phyloP scores from a whole-genome alignment of 768 basidiomycete species.

The Pisolithus sp. region DNA sequence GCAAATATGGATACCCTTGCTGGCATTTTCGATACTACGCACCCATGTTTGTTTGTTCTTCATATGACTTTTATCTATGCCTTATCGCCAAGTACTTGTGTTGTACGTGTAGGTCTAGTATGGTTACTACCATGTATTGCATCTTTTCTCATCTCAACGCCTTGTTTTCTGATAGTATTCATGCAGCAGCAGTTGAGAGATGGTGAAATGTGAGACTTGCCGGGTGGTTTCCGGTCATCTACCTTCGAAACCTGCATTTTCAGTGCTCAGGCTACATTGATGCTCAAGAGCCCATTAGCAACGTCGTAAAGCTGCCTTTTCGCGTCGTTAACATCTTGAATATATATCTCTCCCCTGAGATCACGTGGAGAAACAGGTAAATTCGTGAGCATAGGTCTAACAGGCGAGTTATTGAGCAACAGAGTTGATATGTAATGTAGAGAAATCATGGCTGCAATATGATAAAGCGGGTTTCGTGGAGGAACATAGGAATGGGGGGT shows the following conservation, averaged over 20 bases:
- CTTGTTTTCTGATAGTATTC: background rate
- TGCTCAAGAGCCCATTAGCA: no score
- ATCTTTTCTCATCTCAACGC: no score
- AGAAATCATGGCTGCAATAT: background rate
- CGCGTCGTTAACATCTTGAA: background rate
- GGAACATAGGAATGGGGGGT: background rate
- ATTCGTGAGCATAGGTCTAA: background rate
- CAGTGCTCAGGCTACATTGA: no score
- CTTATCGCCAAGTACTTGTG: constrained; percentile 1
- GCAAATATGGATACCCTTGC: constrained; percentile 1
- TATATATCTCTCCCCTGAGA: background rate
- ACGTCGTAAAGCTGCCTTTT: no score
- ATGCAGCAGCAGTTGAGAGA: background rate
- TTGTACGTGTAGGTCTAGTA: constrained; percentile 19
- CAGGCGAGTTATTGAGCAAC: background rate
- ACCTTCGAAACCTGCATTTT: no score
- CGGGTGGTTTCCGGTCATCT: no score
- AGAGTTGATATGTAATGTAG: background rate
- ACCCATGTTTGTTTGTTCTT: constrained; percentile 7
- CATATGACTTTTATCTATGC: constrained; percentile 15
- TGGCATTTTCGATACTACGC: constrained; percentile 2
- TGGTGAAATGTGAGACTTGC: no score
- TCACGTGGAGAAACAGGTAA: no score
- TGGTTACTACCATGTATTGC: background rate
- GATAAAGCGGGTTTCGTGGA: background rate